Conservation (phyloP, 2,329 filamentous ascomycete species). For the Sporothrix dimorphospora region DNA sequence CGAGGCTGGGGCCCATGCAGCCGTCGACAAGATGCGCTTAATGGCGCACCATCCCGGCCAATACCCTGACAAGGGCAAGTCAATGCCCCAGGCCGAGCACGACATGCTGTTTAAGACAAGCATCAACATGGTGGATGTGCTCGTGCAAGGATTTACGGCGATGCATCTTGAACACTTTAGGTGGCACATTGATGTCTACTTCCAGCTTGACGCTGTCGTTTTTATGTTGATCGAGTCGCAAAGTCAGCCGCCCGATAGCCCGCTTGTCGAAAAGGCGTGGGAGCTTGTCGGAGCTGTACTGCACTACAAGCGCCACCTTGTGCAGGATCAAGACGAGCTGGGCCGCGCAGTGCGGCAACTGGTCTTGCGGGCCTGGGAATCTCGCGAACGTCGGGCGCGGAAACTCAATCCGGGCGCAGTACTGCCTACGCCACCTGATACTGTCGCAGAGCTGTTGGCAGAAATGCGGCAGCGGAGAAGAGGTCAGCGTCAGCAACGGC, state of each 20-base stretch:
- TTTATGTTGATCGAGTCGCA: conserved; percentile 40
- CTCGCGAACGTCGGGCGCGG: conserved; percentile 31
- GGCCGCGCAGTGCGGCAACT: conserved; percentile 35
- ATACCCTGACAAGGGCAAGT: conserved; percentile 32
- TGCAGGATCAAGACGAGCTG: conserved; percentile 31
- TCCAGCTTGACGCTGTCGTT: conserved; percentile 35
- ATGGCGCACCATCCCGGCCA: conserved; percentile 37
- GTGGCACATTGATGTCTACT: conserved; percentile 36
- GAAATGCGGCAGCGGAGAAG: background rate
- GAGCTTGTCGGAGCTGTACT: conserved; percentile 33
- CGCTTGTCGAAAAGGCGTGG: conserved; percentile 34
- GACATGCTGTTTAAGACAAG: conserved; percentile 35
- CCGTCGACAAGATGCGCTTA: conserved; percentile 36
- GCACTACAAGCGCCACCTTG: conserved; percentile 28
- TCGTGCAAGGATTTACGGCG: conserved; percentile 30
- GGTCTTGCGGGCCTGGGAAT: conserved; percentile 35
- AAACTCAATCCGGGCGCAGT: background rate
- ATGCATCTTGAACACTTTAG: conserved; percentile 32
- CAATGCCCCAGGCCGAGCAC: conserved; percentile 35
- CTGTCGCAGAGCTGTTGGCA: background rate
- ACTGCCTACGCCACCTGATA: background rate
- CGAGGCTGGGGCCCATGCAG: conserved; percentile 31
- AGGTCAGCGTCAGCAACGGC: background rate
- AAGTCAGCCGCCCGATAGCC: conserved; percentile 31
- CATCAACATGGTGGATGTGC: conserved; percentile 34